Evolutionary conservation across 306 rosid genomes (phyloP).

Genomic region (Styphnolobium japonicum): DNA sequence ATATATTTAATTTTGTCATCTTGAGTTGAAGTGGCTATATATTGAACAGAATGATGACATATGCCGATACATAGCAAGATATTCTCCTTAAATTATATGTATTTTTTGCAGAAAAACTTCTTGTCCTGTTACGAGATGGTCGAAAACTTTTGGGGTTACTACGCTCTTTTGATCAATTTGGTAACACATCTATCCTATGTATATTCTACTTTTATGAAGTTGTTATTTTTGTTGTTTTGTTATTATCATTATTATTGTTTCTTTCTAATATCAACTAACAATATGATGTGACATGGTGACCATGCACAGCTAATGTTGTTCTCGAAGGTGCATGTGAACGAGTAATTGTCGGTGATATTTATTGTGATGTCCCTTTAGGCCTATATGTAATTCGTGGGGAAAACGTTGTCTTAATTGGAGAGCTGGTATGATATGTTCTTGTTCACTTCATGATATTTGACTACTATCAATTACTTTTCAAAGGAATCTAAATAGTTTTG

Average conservation of each 20-base stretch:
- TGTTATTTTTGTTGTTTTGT: no score
- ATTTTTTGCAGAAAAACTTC: slow-evolving; percentile 67
- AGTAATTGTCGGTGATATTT: slow-evolving; percentile 80
- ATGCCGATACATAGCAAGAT: background rate
- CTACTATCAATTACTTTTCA: background rate
- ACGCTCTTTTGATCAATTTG: slow-evolving; percentile 93
- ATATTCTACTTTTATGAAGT: slow-evolving; percentile 9
- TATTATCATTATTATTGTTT: background rate
- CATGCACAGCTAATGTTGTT: slow-evolving; percentile 75
- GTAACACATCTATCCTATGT: slow-evolving; percentile 20
- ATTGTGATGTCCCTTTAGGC: slow-evolving; percentile 87
- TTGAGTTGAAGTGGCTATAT: background rate
- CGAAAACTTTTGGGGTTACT: slow-evolving; percentile 79
- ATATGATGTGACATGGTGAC: background rate
- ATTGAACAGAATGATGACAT: slow-evolving; percentile 19
- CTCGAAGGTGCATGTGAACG: slow-evolving; percentile 90
- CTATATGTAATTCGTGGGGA: slow-evolving; percentile 88
- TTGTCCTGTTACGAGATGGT: slow-evolving; percentile 86
- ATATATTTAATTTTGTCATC: background rate
- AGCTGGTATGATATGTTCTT: slow-evolving; percentile 60
- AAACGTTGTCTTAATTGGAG: slow-evolving; percentile 91
- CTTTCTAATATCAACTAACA: slow-evolving; percentile 4
- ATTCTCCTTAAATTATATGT: background rate
- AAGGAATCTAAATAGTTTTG: slow-evolving; percentile 12
- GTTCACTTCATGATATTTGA: slow-evolving; percentile 6